Evolutionary conservation across 2,329 filamentous ascomycete species (phyloP).

Genomic region (Fusarium tricinctum): DNA sequence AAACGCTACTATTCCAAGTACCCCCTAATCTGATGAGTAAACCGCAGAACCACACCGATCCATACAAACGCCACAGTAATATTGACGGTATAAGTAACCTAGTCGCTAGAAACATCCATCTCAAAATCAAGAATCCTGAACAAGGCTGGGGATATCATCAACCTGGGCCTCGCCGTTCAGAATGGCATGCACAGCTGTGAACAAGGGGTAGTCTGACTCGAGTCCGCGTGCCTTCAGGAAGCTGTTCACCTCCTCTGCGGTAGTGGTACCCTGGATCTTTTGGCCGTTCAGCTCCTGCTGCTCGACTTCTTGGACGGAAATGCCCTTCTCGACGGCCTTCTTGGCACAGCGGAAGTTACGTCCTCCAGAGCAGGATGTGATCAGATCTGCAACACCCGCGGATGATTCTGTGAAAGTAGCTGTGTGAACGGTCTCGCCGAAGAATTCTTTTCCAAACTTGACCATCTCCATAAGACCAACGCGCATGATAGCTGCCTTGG

Average conservation of each 20-base stretch:
- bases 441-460: slow-evolving; percentile 94
- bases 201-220: slow-evolving; percentile 89
- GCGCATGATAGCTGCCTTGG: slow-evolving; percentile 98
- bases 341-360: slow-evolving; percentile 96
- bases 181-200: slow-evolving; percentile 88
- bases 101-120: slow-evolving; percentile 7
- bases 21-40: slow-evolving; percentile 22
- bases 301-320: slow-evolving; percentile 90
- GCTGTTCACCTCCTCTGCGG: slow-evolving; percentile 89
- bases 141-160: slow-evolving; percentile 82
- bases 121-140: slow-evolving; percentile 56
- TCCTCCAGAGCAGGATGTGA: slow-evolving; percentile 92
- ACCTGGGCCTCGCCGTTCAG: slow-evolving; percentile 81
- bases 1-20: slow-evolving; percentile 36
- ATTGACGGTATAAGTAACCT: slow-evolving; percentile 23
- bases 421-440: slow-evolving; percentile 82
- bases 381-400: slow-evolving; percentile 93
- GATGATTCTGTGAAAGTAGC: slow-evolving; percentile 97
- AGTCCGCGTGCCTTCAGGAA: slow-evolving; percentile 85
- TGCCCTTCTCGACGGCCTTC: slow-evolving; percentile 83
- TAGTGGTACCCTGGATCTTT: slow-evolving; percentile 94
- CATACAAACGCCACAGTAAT: slow-evolving; percentile 44
- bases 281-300: slow-evolving; percentile 92
- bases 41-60: slow-evolving; percentile 30
- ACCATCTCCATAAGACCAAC: slow-evolving; percentile 97